Base-by-base conservation (phyloP, 2,329 filamentous ascomycete genomes). In the Sporothrix euskadiensis region DNA sequence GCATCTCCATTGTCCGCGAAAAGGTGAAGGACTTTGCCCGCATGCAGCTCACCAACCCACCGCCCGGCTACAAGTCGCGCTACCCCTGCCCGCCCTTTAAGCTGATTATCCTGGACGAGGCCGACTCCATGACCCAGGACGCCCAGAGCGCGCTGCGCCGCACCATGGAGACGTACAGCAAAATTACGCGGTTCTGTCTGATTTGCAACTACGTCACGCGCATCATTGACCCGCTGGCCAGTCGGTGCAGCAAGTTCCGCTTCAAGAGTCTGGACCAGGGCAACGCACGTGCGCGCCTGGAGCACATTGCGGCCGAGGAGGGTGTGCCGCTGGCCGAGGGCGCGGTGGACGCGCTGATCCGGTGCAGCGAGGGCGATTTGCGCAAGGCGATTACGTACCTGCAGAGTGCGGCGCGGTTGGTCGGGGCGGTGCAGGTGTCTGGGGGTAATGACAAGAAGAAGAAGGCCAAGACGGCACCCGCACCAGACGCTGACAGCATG, bases 191-290 rank as follows among this genome's bases (percentile, higher is more conserved):
- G 16, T 99, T 99, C 82, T 98, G 96, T 80, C 86, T 99, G 57
- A 95, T 98, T 74, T 99, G 97, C 84, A 99, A 99, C 83, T 99
- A 99, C 79, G 96, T 99, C 63, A 98, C 96, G 3, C 88, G 96
- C 74, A 99, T 99, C 80, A 99, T 99, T 79, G 96, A 99, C 80
- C 97, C 96, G 7, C 84, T 99, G 30, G 96, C 96, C 1, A 94
- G 90, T 81, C 88, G 96, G 78, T 99, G 96, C 84, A 94, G 91
- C 82, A 99, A 99, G 83, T 99, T 99, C 81, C 88, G 96, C 44
- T 99, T 99, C 88, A 99, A 99, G 88, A 93, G 92, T 76, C 84
- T 99, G 76, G 95, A 98, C 81, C 92, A 94, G 78, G 89, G 88
- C 8, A 97, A 97, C 79, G 94, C 96, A 8, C 91, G 90, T 78